Conservation (phyloP, 208 protist species). For the Crithidia thermophila region DNA sequence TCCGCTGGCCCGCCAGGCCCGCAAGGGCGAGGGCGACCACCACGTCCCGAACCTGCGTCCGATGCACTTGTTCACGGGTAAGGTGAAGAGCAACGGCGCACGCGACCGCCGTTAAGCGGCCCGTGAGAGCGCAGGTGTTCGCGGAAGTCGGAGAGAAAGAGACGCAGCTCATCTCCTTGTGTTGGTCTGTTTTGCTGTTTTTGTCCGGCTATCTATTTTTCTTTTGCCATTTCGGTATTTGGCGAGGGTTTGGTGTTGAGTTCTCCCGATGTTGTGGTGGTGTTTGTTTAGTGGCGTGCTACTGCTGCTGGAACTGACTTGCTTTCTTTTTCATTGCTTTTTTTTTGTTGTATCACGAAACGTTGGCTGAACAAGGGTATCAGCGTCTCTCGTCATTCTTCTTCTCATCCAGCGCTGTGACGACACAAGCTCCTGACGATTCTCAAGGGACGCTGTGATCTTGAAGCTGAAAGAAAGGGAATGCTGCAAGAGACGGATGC, state of each 20-base stretch:
- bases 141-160: background rate
- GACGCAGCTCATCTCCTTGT: background rate
- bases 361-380: no score
- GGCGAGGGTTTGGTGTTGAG: background rate
- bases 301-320: no score
- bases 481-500: no score
- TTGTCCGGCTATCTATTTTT: background rate
- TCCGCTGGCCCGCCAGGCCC: conserved; percentile 67
- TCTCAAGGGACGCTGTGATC: no score
- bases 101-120: conserved; percentile 79
- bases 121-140: background rate
- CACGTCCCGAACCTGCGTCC: conserved; percentile 94
- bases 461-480: no score
- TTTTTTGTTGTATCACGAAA: no score
- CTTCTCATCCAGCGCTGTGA: no score
- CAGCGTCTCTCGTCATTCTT: no score
- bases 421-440: no score
- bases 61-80: conserved; percentile 99
- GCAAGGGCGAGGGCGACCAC: conserved; percentile 96
- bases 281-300: no score
- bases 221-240: background rate
- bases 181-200: background rate
- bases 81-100: conserved; percentile 93
- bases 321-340: no score
- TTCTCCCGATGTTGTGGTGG: no score